A percentile compares a stretch with the other conserved stretches of the same genome.
Evolutionary conservation across 2,329 filamentous ascomycete species (phyloP).

Genomic region (Elsinoe necatrix): DNA sequence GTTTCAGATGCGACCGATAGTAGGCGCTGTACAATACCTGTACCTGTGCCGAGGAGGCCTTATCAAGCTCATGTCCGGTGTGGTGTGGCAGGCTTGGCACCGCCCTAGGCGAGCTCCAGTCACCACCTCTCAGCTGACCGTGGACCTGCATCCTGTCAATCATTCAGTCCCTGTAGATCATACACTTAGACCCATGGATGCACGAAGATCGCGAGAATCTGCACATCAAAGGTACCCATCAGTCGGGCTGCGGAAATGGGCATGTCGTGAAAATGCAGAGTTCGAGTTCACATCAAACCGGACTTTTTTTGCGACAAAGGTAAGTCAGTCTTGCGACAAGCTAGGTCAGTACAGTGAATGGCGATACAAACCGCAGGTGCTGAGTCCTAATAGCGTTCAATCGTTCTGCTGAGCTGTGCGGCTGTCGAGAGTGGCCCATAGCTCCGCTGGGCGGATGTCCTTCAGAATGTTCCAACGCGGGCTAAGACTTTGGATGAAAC

Average conservation of each 20-base stretch:
- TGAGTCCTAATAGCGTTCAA: too few species aligned
- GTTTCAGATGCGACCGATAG: neutral
- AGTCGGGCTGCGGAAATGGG: neutral
- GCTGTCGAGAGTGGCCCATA: too few species aligned
- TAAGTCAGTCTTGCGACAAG: too few species aligned
- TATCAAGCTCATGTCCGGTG: conserved; percentile 1
- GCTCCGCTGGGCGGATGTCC: too few species aligned
- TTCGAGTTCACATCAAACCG: too few species aligned
- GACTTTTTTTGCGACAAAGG: too few species aligned
- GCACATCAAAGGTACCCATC: neutral
- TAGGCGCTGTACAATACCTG: neutral
- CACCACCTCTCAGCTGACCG: neutral
- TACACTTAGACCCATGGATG: neutral
- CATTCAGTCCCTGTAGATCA: conserved; percentile 7
- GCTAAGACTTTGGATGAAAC: neutral
- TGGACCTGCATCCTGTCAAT: conserved; percentile 1
- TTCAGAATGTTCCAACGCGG: neutral
- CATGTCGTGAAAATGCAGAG: too few species aligned
- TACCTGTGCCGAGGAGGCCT: conserved; percentile 5
- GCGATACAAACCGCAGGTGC: too few species aligned
- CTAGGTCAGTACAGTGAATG: too few species aligned
- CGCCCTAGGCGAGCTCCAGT: neutral
- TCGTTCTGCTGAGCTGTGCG: too few species aligned
- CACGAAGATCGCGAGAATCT: neutral
- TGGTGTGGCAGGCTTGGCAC: conserved; percentile 1